Evolutionary conservation across 2,329 filamentous ascomycete genomes (phyloP).

Genomic region (Aspergillus sojae): DNA sequence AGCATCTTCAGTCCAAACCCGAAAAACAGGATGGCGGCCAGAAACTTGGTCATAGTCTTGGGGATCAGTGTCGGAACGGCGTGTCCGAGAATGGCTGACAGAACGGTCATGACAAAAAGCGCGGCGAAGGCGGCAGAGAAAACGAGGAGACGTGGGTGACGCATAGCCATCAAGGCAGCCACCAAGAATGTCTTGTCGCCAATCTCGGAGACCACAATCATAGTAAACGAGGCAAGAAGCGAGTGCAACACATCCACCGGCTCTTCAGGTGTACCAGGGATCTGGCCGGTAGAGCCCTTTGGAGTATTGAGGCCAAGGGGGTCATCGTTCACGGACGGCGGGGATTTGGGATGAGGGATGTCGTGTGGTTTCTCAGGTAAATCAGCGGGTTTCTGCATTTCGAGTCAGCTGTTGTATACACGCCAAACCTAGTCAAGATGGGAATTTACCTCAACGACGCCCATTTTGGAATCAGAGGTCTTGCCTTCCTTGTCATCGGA

Average conservation of each 20-base stretch:
- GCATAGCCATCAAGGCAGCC: constrained; percentile 98
- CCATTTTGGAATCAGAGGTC: constrained; percentile 48
- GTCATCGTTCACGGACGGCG: constrained; percentile 44
- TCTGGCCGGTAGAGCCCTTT: not conserved
- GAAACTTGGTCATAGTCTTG: constrained; percentile 85
- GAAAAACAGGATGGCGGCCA: constrained; percentile 83
- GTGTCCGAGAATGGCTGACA: constrained; percentile 90
- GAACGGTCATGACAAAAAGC: constrained; percentile 88
- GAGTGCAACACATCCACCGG: constrained; percentile 76
- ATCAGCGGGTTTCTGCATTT: constrained; percentile 72
- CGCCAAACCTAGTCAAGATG: not conserved
- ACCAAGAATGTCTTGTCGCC: constrained; percentile 99
- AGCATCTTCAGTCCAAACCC: constrained; percentile 85
- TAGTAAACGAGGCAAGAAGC: constrained; percentile 86
- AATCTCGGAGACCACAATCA: constrained; percentile 96
- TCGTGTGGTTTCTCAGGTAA: constrained; percentile 79
- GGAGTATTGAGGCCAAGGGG: constrained; percentile 30
- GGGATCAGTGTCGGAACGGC: constrained; percentile 88
- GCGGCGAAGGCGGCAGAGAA: constrained; percentile 95
- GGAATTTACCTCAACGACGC: constrained; percentile 56
- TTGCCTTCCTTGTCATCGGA: constrained; percentile 39
- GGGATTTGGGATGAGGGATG: constrained; percentile 67
- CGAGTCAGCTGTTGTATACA: constrained; percentile 5
- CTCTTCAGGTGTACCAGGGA: constrained; percentile 34
- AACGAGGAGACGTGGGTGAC: constrained; percentile 88